Base-by-base conservation (phyloP, 192 early-diverging fungal species). In the Coemansia sp. region DNA sequence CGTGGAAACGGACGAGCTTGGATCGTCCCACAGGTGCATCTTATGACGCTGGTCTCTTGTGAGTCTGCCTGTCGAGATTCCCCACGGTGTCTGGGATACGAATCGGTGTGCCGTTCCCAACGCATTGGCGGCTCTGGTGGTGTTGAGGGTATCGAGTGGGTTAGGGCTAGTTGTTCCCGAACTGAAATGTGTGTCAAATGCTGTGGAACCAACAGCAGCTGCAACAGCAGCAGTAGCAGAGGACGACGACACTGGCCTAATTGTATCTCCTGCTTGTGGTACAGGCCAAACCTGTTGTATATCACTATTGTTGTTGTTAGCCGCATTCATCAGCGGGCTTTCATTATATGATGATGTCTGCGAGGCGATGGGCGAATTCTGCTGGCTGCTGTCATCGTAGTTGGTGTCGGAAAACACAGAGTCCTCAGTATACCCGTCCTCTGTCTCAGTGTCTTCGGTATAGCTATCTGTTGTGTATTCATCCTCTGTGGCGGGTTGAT, bases 11-110 rank as follows among this genome's bases (percentile, higher is more conserved):
- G 40, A 43, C 2, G 55, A 37, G n/a, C 46, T 53, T 3, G 78
- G 73, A 56, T 72, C 73, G 16, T 68, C 73, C 78, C 78, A 81
- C 59, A 75, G 69, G 49, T 66, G 69, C 30, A 53, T 64, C 57
- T 60, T 71, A 25, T 81, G 72, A 12, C 78, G 72, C 68, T 74
- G 72, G 60, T 65, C 73, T 31, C 73, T 66, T 2, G 78, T 81
- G 16, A 81, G 73, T 28, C 78, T 43, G 0, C 78, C 78, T 0
- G 78, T 75, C 1, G 78, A 68, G 12, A 67, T 35, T 18, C 78
- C 78, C 78, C 78, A 81, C 16, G 78, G 78, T 48, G 73, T 81
- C 20, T 81, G 72, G 29, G 78, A 75, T 7, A 74, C 78, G 63
- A 81, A 81, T 4, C 73, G 68, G n/a, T 75, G 78, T 16, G 73